Evolutionary conservation across 129 eudicot species (phyloP).

Genomic region (Artemisia tridentata): DNA sequence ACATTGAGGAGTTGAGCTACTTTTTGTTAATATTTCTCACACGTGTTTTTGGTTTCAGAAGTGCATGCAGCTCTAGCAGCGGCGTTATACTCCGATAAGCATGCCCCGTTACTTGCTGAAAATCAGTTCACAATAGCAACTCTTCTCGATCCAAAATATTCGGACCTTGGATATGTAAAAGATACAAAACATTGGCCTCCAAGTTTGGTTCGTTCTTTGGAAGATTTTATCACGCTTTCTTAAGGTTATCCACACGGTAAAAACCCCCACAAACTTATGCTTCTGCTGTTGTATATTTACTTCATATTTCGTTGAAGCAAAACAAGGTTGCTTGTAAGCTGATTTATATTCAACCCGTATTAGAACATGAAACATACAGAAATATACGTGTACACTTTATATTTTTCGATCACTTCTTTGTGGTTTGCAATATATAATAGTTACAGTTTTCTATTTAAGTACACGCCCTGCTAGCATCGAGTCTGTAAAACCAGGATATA

Average conservation of each 20-base stretch:
- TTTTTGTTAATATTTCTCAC: neutral
- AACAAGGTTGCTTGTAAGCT: neutral
- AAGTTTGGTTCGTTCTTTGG: slow-evolving; percentile 51
- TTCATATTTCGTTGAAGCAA: neutral
- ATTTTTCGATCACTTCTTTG: neutral
- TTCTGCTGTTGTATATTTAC: neutral
- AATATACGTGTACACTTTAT: slow-evolving; percentile 14
- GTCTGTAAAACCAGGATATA: no score
- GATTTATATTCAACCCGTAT: neutral
- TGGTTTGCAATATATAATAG: neutral
- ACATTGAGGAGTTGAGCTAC: neutral
- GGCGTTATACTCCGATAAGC: slow-evolving; percentile 50
- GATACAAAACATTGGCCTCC: slow-evolving; percentile 66
- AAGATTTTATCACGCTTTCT: slow-evolving; percentile 48
- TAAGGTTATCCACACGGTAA: slow-evolving; percentile 14
- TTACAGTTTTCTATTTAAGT: no score
- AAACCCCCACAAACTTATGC: neutral
- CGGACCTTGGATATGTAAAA: slow-evolving; percentile 49
- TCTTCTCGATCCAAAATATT: slow-evolving; percentile 54
- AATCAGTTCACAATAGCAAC: slow-evolving; percentile 57
- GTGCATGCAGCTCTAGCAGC: slow-evolving; percentile 63
- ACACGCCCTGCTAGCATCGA: no score
- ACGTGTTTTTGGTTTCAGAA: slow-evolving; percentile 35
- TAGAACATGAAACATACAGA: slow-evolving; percentile 8
- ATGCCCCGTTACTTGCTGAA: slow-evolving; percentile 52